Evolutionary conservation across 225 moss, liverwort and hornwort genomes (phyloP), one percentile per base, ranked within the genome.

Genomic region (Pseudoscleropodium purum): DNA sequence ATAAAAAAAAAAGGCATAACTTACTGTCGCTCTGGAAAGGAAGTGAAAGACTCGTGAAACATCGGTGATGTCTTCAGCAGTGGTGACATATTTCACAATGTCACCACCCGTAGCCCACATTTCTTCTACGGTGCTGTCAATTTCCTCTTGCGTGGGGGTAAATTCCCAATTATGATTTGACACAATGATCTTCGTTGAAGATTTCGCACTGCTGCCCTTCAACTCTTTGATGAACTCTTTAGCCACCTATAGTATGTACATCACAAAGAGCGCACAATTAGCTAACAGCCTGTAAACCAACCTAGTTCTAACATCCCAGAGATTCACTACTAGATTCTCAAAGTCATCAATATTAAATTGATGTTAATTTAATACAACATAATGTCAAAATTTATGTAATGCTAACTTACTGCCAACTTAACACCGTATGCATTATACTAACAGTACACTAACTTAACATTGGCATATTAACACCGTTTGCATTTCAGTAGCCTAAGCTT

Each of bases 121-220:
- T 89, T 94, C 91, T 10, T 91, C 95, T 77, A 94, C 87, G 33
- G 95, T 90, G 36, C 87, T 90, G 86, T 95, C 97, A 64, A 99
- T 90, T 84, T 94, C 99, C 87, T 96, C 96, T 62, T 91, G 90
- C 34, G 96, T 86, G 33, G 99, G 97, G 54, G 99, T 97, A 18
- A 36, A 91, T n/a, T 96, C 84, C 93, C 96, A 99, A 83, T 99
- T 97, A 90, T 99, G 97, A 87, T 94, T 99, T 10, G 99, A 99
- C 36, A 97, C 99, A 52, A 99, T 97, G 79, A 97, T 93, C 92
- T 97, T 97, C 45, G 97, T 96, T 30, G 87, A 72, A 17, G 95
- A 94, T 19, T 92, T 90, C 9, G 87, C 81, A 66, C 54, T 88
- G 27, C 86, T 79, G 67, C 68, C 82, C 82, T 80, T 94, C 64